phyloP scores from a whole-genome alignment of 331 rosid species.

The Rosa hybrid region DNA sequence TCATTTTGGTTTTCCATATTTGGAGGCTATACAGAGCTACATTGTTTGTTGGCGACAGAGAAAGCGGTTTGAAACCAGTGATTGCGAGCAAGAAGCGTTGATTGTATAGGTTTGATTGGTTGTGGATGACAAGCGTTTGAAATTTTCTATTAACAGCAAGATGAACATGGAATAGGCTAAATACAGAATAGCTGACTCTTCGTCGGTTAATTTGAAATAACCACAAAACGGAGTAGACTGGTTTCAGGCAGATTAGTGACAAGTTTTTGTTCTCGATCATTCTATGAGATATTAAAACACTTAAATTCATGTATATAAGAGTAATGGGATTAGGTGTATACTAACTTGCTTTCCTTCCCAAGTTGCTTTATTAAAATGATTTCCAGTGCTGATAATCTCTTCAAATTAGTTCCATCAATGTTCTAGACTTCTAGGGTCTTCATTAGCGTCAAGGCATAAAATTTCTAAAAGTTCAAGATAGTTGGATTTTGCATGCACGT shows the following conservation, averaged over 20 bases:
- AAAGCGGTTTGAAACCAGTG: slow-evolving; percentile 47
- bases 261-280: not conserved
- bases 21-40: slow-evolving; percentile 19
- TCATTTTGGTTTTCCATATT: slow-evolving; percentile 34
- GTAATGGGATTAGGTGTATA: too few relatives aligned
- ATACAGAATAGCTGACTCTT: slow-evolving; percentile 25
- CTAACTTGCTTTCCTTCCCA: too few relatives aligned
- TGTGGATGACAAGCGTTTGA: slow-evolving; percentile 14
- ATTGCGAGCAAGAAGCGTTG: slow-evolving; percentile 55
- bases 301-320: too few relatives aligned
- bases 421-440: too few relatives aligned
- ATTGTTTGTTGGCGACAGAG: slow-evolving; percentile 4
- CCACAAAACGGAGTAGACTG: not conserved
- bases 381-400: too few relatives aligned
- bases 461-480: too few relatives aligned
- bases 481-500: too few relatives aligned
- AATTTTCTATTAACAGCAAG: slow-evolving; percentile 8
- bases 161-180: slow-evolving; percentile 19
- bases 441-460: too few relatives aligned
- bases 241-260: not conserved
- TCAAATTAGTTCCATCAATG: too few relatives aligned
- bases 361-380: too few relatives aligned
- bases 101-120: slow-evolving; percentile 38
- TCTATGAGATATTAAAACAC: too few relatives aligned
- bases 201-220: not conserved